A percentile compares a stretch with the other conserved stretches of the same genome.
Evolutionary conservation across 495 filamentous ascomycete species (phyloP).

Genomic region (Annulohypoxylon maeteangense): DNA sequence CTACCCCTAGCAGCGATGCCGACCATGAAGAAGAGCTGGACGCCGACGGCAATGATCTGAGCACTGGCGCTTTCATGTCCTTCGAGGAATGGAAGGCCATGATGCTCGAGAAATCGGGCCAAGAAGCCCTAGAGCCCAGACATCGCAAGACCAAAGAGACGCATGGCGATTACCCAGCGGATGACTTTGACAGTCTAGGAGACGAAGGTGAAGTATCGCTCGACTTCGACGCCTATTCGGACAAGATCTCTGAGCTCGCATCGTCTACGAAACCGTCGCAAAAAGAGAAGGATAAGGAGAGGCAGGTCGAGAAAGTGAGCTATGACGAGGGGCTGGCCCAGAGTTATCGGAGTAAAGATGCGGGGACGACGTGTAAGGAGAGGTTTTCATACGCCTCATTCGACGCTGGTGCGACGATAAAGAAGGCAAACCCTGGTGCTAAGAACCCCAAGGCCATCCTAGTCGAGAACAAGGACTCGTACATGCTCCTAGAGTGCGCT

Average conservation of each 20-base stretch:
- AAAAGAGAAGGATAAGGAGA: conserved; percentile 56
- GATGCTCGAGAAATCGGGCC: conserved; percentile 86
- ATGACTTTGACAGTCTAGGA: conserved; percentile 60
- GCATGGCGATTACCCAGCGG: conserved; percentile 45
- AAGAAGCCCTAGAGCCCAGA: conserved; percentile 80
- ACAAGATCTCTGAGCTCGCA: conserved; percentile 55
- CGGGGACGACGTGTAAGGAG: conserved; percentile 89
- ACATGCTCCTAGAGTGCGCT: conserved; percentile 94
- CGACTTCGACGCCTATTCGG: conserved; percentile 75
- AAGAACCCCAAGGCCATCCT: conserved; percentile 88
- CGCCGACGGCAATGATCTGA: conserved; percentile 64
- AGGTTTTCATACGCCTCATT: conserved; percentile 97
- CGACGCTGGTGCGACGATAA: conserved; percentile 91
- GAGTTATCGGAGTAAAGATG: conserved; percentile 82
- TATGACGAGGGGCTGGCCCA: conserved; percentile 60
- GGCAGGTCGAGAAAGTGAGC: conserved; percentile 55
- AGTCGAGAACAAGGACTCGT: conserved; percentile 97
- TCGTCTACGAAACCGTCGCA: conserved; percentile 49
- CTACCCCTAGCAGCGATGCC: conserved; percentile 9
- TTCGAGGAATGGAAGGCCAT: conserved; percentile 99
- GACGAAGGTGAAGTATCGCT: conserved; percentile 93
- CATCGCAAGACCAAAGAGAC: conserved; percentile 56
- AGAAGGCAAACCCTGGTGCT: conserved; percentile 85
- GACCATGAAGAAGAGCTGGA: conserved; percentile 32
- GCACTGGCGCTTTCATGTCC: conserved; percentile 89